Evolutionary conservation across 345 rosid species (phyloP), one percentile per base, ranked within the genome.

Genomic region (Hevea brasiliensis): DNA sequence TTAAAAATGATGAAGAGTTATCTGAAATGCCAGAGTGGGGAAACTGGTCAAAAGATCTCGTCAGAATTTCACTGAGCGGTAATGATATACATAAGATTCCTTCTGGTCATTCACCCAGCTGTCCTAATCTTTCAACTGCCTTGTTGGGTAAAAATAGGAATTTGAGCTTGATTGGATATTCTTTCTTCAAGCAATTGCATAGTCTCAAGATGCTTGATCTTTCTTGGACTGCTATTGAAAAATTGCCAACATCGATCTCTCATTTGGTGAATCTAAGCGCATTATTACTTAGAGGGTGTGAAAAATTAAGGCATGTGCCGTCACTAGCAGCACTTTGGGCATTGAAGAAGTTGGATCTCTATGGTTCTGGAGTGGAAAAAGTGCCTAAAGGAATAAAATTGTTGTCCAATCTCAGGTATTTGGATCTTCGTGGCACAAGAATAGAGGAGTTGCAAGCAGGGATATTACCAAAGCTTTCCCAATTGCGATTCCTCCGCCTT

Each of bases 341-440:
- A 40, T 48, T 83, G 58, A 67, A 37, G 71, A 68, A 37, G 62
- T 37, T 83, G 37, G 81, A 83, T 55, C 75, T 80, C 5, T 0
- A 9, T 2, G 5, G 3, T 1, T 35, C n/a, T 3, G 47, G 15
- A 1, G 68, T 80, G 17, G 59, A 10, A 8, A 15, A 70, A 56
- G 42, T 74, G 3, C 83, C 83, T 11, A 23, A 70, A 32, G 81
- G 79, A 6, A 29, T 80, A 68, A 64, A 74, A 27, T 53, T 12
- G 20, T n/a, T 80, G 44, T 55, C 45, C 37, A 79, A 79, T 47
- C 81, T 83, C 6, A 74, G 12, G 57, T 71, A 62, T 48, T 72
- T 77, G 13, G 27, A 64, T 26, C 56, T 77, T 45, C 2, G 21
- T 8, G 15, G 7, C 8, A 17, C 29, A 1, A 26, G 0, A 3